Percentiles rank a stretch among this genome's conserved stretches.
Evolutionary conservation across 208 protist genomes (phyloP).

Genomic region (Crithidia acanthocephali): DNA sequence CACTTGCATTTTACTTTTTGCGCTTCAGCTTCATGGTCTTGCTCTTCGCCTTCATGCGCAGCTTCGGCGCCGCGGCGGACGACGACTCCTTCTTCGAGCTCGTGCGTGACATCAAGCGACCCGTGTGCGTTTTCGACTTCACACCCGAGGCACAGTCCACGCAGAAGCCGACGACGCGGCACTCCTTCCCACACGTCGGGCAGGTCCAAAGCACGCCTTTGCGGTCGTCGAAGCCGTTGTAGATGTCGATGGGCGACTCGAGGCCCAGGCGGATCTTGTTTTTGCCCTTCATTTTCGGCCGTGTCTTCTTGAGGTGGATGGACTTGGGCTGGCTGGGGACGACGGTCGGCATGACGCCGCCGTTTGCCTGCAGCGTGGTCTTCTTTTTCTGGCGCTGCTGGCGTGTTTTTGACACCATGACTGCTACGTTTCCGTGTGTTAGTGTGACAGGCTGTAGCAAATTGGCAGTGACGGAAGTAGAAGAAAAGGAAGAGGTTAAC

Average conservation of each 20-base stretch:
- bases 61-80: slow-evolving; percentile 30
- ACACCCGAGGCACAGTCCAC: slow-evolving; percentile 76
- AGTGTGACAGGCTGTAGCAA: neutral
- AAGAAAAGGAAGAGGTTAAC: slow-evolving; percentile 5
- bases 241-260: slow-evolving; percentile 84
- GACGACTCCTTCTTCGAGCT: slow-evolving; percentile 41
- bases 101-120: slow-evolving; percentile 56
- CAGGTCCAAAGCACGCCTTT: slow-evolving; percentile 87
- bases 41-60: slow-evolving; percentile 33
- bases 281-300: slow-evolving; percentile 90
- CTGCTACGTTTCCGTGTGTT: slow-evolving; percentile 14
- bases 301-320: slow-evolving; percentile 88
- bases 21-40: slow-evolving; percentile 64
- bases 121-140: slow-evolving; percentile 65
- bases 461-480: neutral
- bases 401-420: slow-evolving; percentile 90
- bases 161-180: slow-evolving; percentile 88
- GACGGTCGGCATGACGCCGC: slow-evolving; percentile 67
- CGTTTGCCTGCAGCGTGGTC: slow-evolving; percentile 61
- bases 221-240: slow-evolving; percentile 83
- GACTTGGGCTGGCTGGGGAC: slow-evolving; percentile 75
- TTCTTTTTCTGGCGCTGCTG: slow-evolving; percentile 87
- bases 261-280: slow-evolving; percentile 91
- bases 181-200: slow-evolving; percentile 64
- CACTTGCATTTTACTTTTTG: slow-evolving; percentile 64